Evolutionary conservation across 768 basidiomycete genomes (phyloP).

Genomic region (Artomyces pyxidatus): DNA sequence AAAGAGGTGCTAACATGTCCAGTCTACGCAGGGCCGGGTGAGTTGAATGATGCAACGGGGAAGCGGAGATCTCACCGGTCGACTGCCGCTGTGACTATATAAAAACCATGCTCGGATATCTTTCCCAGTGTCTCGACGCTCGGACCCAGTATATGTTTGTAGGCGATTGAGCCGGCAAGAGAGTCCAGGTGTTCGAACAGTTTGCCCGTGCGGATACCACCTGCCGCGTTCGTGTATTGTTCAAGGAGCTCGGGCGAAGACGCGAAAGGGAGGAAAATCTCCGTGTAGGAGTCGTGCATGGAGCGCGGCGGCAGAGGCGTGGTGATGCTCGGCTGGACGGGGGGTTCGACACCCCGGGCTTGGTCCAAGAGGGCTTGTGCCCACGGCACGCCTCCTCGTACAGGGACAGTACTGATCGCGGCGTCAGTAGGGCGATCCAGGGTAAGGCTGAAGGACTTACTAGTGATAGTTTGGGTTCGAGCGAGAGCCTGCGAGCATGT

Average conservation of each 20-base stretch:
- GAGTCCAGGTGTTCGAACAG: slow-evolving; percentile 79
- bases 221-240: slow-evolving; percentile 62
- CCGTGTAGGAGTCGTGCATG: slow-evolving; percentile 70
- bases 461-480: not conserved
- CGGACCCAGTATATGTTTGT: slow-evolving; percentile 74
- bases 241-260: slow-evolving; percentile 52
- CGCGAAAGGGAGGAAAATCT: slow-evolving; percentile 55
- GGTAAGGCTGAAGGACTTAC: not conserved
- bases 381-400: slow-evolving; percentile 3
- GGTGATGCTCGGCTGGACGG: not conserved
- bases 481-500: not conserved
- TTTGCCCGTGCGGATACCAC: slow-evolving; percentile 65
- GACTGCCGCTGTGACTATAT: slow-evolving; percentile 78
- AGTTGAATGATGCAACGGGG: not conserved
- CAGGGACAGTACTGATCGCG: not conserved
- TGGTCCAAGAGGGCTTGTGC: slow-evolving; percentile 3
- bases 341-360: not conserved
- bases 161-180: slow-evolving; percentile 77
- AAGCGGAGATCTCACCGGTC: slow-evolving; percentile 43
- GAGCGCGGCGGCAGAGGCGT: slow-evolving; percentile 31
- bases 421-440: not conserved
- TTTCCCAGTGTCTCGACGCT: slow-evolving; percentile 44
- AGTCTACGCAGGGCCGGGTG: slow-evolving; percentile 44
- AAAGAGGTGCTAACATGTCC: slow-evolving; percentile 56
- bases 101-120: slow-evolving; percentile 60